Conservation (phyloP, 305 asterid species). For the Fraxinus floribunda region DNA sequence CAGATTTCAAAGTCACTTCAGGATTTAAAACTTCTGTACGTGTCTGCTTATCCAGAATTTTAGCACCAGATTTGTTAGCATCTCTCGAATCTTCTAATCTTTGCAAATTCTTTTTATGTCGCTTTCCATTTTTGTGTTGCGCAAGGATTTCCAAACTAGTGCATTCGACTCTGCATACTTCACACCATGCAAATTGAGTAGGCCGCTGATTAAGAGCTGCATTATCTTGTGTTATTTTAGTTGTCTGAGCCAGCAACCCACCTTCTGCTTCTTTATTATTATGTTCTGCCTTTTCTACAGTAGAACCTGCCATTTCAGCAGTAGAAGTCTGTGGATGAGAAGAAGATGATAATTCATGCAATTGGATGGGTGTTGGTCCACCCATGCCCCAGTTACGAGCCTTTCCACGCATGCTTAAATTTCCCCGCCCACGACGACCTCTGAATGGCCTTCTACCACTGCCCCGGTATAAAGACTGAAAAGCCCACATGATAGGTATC, state of each 20-base stretch:
- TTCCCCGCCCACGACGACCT: slow-evolving; percentile 2
- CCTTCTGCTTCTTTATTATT: not conserved
- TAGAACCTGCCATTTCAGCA: not conserved
- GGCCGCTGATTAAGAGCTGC: not conserved
- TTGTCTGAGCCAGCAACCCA: not conserved
- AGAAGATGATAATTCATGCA: slow-evolving; percentile 1
- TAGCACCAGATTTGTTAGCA: slow-evolving; percentile 5
- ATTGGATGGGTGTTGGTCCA: not conserved
- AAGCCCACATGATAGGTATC: not conserved
- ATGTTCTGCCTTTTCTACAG: not conserved
- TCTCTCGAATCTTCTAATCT: slow-evolving; percentile 13
- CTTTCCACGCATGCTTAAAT: slow-evolving; percentile 5
- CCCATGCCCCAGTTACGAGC: slow-evolving; percentile 9
- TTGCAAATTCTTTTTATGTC: slow-evolving; percentile 31
- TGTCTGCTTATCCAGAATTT: not conserved
- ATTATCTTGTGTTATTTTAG: not conserved
- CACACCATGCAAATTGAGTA: slow-evolving; percentile 26
- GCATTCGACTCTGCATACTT: slow-evolving; percentile 26
- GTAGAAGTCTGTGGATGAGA: slow-evolving; percentile 9
- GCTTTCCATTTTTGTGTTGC: slow-evolving; percentile 31
- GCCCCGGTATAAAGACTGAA: not conserved
- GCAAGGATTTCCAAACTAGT: slow-evolving; percentile 27
- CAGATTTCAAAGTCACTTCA: not conserved
- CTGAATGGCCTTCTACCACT: slow-evolving; percentile 19
- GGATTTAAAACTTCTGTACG: slow-evolving; percentile 13